Conservation (phyloP, 2,329 filamentous ascomycete species). For the Magnaporthiopsis incrustans region DNA sequence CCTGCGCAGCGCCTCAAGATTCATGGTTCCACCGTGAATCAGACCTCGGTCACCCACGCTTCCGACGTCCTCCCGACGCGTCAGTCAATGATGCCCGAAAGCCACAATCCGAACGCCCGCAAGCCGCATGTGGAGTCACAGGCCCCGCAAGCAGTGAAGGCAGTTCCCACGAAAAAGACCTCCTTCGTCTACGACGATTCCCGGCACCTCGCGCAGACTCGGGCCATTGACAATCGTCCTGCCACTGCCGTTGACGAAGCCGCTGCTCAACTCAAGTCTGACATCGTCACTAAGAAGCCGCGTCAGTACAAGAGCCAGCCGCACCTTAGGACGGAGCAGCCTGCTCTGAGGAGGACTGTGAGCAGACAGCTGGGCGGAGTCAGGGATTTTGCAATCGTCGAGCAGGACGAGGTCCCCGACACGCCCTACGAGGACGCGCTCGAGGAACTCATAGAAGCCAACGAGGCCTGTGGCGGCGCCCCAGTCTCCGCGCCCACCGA, state of each 20-base stretch:
- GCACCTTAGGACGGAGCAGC: slow-evolving; percentile 36
- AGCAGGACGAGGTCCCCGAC: slow-evolving; percentile 30
- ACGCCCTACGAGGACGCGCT: slow-evolving; percentile 37
- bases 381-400: slow-evolving; percentile 12
- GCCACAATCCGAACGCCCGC: slow-evolving; percentile 6
- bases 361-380: slow-evolving; percentile 28
- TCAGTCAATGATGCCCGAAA: not conserved
- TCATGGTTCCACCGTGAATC: slow-evolving; percentile 13
- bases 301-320: slow-evolving; percentile 49
- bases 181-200: slow-evolving; percentile 16
- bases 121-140: slow-evolving; percentile 8
- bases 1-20: slow-evolving; percentile 26
- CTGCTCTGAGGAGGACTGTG: slow-evolving; percentile 33
- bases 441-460: slow-evolving; percentile 44
- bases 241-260: not conserved
- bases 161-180: slow-evolving; percentile 17
- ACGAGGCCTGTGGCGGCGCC: slow-evolving; percentile 63
- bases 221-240: not conserved
- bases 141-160: slow-evolving; percentile 14
- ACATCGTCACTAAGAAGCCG: slow-evolving; percentile 18
- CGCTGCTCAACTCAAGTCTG: not conserved
- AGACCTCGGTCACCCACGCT: not conserved
- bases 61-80: slow-evolving; percentile 4
- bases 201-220: not conserved
- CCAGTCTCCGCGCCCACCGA: not conserved